Base-by-base conservation (phyloP, 371 early-diverging fungal genomes). In the Sporodiniella umbellata region DNA sequence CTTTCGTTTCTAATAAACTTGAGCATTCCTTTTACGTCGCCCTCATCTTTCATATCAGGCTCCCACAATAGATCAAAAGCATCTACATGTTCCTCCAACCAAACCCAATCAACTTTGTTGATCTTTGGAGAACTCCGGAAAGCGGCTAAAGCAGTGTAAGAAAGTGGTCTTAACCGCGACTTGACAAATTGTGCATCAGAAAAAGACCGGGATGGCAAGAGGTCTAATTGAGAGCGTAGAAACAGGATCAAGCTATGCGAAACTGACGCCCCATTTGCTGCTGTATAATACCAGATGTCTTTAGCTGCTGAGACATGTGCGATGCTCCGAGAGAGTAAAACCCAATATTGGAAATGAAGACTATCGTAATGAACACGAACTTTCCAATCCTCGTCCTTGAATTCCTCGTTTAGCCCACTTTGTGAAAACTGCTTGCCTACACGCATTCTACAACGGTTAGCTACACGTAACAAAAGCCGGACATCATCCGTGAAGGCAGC, bases 401-500 rank as follows among this genome's bases (percentile, higher is more conserved):
- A 45, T 10, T 11, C 39, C 2, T 18, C 23, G 5, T 33, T n/a
- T 15, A 12, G 23, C 10, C 73, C 77, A 23, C 65, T 65, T 1
- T 53, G 48, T 15, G 42, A 49, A 30, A 77, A 77, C 22, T 71
- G 71, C 40, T 77, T 77, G 35, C 73, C 77, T 21, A 83, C 78
- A 6, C 80, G 71, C 81, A 81, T 81, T 14, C 84, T 77, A 45
- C 75, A 80, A 18, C 85, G 70, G 57, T 83, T 85, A 25, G 82
- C 79, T 0, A 83, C 79, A 15, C 83, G 62, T 22, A 85, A 53
- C 43, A 78, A 80, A 8, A 83, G 54, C n/a, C 83, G 62, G 1
- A 83, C 75, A 56, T 85, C 85, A 33, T 85, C 79, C 24, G 82
- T 80, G 45, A 85, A 80, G 0, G 83, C 80, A 7, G 83, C 78